Evolutionary conservation across 345 rosid species (phyloP).

Genomic region (Eutrema japonicum): DNA sequence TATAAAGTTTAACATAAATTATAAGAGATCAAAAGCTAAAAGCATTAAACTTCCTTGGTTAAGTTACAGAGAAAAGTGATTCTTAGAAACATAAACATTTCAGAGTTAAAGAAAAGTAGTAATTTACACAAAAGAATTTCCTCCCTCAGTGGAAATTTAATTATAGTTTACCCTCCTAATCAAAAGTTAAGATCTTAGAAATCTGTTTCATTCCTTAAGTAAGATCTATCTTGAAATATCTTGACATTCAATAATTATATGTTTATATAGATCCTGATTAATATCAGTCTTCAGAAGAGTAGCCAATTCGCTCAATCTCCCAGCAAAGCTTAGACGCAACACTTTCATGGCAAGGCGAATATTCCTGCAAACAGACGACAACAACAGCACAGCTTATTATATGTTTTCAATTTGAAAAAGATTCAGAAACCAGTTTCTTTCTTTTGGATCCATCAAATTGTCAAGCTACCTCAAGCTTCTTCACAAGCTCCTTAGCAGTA

Average conservation of each 20-base stretch:
- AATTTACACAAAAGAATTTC: constrained; percentile 41
- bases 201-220: constrained; percentile 20
- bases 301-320: constrained; percentile 82
- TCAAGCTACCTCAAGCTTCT: constrained; percentile 75
- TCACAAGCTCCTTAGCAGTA: constrained; percentile 73
- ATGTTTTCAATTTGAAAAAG: not conserved
- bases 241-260: constrained; percentile 33
- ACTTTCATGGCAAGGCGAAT: constrained; percentile 82
- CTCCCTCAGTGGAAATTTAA: constrained; percentile 21
- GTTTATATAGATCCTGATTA: constrained; percentile 22
- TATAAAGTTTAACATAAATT: not conserved
- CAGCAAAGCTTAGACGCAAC: constrained; percentile 81
- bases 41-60: constrained; percentile 31
- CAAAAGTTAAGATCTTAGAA: constrained; percentile 35
- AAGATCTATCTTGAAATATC: constrained; percentile 33
- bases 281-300: constrained; percentile 50
- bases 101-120: constrained; percentile 30
- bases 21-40: not conserved
- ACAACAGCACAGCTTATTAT: constrained; percentile 12
- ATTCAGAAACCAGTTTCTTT: not conserved
- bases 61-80: constrained; percentile 19
- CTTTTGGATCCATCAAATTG: constrained; percentile 8
- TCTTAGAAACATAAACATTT: constrained; percentile 29
- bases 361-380: constrained; percentile 56
- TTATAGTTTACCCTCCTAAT: constrained; percentile 37